phyloP scores from a whole-genome alignment of 1,139 yeast genomes.

The Kodamaea sp. region DNA sequence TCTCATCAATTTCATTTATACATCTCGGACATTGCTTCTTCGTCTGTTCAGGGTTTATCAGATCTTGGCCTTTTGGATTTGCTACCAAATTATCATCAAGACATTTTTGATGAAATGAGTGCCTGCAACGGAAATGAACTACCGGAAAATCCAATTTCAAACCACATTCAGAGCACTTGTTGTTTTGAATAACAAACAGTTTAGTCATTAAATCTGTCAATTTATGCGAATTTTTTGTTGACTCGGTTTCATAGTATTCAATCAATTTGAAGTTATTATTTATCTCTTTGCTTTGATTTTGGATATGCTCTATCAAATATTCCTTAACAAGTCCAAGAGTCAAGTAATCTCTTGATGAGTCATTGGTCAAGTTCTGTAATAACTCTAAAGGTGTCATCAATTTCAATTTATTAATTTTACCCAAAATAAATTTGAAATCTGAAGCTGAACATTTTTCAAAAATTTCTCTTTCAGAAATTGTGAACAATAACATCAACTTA shows the following conservation, averaged over 20 bases:
- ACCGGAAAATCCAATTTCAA: constrained; percentile 72
- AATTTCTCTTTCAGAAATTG: constrained; percentile 55
- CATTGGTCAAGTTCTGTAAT: constrained; percentile 56
- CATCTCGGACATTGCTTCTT: constrained; percentile 67
- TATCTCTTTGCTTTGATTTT: constrained; percentile 61
- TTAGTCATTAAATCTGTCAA: constrained; percentile 51
- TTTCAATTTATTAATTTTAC: constrained; percentile 49
- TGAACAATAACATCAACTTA: constrained; percentile 60
- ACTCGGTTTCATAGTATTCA: constrained; percentile 65
- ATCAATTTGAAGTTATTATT: constrained; percentile 64
- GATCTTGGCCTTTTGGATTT: constrained; percentile 8
- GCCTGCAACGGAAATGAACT: constrained; percentile 82
- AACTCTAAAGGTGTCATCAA: constrained; percentile 75
- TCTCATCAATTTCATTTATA: constrained; percentile 61
- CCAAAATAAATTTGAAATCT: constrained; percentile 48
- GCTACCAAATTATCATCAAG: constrained; percentile 44
- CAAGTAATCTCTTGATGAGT: constrained; percentile 51
- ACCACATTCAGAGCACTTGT: constrained; percentile 70
- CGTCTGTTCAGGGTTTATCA: constrained; percentile 9
- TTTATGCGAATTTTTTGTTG: constrained; percentile 50
- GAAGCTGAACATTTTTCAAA: constrained; percentile 53
- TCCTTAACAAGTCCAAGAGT: constrained; percentile 74
- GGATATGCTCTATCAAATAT: constrained; percentile 60
- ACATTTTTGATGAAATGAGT: constrained; percentile 84
- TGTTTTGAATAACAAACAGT: constrained; percentile 63